A percentile compares a stretch with the other conserved stretches of the same genome.
Evolutionary conservation across 192 early-diverging fungal species (phyloP).

Genomic region (Cladochytrium replicatum): DNA sequence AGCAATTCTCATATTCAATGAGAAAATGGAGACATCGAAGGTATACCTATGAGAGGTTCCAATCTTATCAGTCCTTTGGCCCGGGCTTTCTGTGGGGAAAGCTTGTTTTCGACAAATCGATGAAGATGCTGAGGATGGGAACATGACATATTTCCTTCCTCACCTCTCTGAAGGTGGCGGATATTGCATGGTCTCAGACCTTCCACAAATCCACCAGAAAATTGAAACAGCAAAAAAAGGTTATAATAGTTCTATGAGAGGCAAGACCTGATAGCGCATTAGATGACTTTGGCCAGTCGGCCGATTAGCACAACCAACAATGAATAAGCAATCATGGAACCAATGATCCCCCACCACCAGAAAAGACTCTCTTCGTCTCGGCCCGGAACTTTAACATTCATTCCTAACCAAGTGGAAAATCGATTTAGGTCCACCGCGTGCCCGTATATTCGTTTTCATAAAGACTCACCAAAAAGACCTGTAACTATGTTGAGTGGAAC

Average conservation of each 20-base stretch:
- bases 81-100: constrained; percentile 32
- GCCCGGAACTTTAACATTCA: constrained; percentile 41
- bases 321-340: too few relatives aligned
- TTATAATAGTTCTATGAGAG: too few relatives aligned
- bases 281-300: too few relatives aligned
- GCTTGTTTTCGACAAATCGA: constrained; percentile 16
- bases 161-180: constrained; percentile 11
- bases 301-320: too few relatives aligned
- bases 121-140: constrained; percentile 16
- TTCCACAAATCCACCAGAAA: too few relatives aligned
- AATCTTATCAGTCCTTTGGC: constrained; percentile 18
- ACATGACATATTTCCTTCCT: constrained; percentile 27
- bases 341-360: constrained; percentile 39
- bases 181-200: too few relatives aligned
- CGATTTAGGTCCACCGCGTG: too few relatives aligned
- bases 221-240: too few relatives aligned
- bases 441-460: too few relatives aligned
- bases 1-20: constrained; percentile 29
- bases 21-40: constrained; percentile 33
- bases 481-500: constrained; percentile 87
- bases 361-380: constrained; percentile 23
- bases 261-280: too few relatives aligned
- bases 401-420: constrained; percentile 37
- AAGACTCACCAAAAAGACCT: constrained; percentile 35
- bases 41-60: constrained; percentile 34